phyloP scores from a whole-genome alignment of 495 filamentous ascomycete genomes.

The Penicillium riverlandense region DNA sequence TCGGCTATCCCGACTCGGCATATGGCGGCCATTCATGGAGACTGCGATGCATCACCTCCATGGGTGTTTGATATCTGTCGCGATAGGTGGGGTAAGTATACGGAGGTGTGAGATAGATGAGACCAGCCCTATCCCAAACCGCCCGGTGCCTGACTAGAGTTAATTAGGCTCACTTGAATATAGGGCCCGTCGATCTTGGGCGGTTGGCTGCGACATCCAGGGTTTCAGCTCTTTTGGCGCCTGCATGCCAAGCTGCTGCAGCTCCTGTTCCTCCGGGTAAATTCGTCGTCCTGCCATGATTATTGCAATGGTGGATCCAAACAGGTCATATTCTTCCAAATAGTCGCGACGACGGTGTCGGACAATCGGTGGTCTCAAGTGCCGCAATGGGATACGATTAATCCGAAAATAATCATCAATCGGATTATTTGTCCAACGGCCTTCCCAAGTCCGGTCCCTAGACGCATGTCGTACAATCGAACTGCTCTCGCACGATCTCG shows the following conservation, averaged over 20 bases:
- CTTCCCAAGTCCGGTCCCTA: too few species aligned
- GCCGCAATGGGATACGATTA: too few species aligned
- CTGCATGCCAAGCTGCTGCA: constrained; percentile 10
- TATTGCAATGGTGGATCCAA: too few species aligned
- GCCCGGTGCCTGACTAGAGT: constrained; percentile 5
- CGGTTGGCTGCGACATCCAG: constrained; percentile 25
- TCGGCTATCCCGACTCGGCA: background rate
- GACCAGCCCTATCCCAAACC: constrained; percentile 9
- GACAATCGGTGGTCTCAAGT: too few species aligned
- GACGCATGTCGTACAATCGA: too few species aligned
- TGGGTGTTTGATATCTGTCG: constrained; percentile 5
- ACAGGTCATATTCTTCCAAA: too few species aligned
- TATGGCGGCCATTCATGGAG: too few species aligned
- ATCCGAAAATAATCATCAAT: too few species aligned
- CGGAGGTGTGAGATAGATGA: constrained; percentile 33
- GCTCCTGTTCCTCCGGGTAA: constrained; percentile 8
- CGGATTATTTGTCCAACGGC: too few species aligned
- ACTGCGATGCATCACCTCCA: too few species aligned
- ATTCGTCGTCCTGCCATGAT: constrained; percentile 1
- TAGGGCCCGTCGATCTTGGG: constrained; percentile 14
- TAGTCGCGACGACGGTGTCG: too few species aligned
- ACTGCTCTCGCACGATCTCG: too few species aligned
- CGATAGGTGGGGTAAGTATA: constrained; percentile 7
- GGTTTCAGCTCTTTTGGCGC: constrained; percentile 24
- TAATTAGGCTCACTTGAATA: constrained; percentile 13